phyloP scores from a whole-genome alignment of 2,329 filamentous ascomycete species.

The Paracoccidioides brasiliensis region DNA sequence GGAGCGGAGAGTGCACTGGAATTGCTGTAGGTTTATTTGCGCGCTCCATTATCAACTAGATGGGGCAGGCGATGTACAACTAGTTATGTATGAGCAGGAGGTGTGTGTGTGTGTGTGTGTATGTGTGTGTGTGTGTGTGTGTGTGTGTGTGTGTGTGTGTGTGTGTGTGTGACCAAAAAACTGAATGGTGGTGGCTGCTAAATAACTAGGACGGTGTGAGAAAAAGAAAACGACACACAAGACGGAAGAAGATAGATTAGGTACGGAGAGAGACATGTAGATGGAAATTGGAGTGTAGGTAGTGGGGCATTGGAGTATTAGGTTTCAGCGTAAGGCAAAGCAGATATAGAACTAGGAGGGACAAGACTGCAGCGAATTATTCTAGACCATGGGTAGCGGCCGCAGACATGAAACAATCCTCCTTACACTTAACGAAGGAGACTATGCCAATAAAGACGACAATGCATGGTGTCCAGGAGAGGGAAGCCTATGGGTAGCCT shows the following conservation, averaged over 20 bases:
- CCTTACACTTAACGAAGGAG: neutral
- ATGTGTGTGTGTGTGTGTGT: neutral
- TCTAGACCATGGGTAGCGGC: neutral
- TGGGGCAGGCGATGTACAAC: neutral
- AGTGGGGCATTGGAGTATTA: neutral
- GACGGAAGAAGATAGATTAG: neutral
- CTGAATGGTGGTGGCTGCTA: neutral
- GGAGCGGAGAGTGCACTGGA: slow-evolving; percentile 57
- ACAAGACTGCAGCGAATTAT: neutral
- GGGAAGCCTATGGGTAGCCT: too few relatives aligned
- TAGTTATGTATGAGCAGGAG: neutral
- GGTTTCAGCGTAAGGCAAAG: neutral
- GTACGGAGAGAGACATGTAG: neutral
- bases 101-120: neutral
- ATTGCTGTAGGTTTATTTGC: slow-evolving; percentile 70
- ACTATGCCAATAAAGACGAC: neutral
- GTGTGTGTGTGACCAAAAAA: neutral
- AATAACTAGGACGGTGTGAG: neutral
- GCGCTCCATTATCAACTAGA: slow-evolving; percentile 58
- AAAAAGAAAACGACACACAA: neutral
- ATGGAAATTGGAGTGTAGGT: neutral
- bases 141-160: neutral
- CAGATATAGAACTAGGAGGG: neutral
- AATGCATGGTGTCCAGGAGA: too few relatives aligned
- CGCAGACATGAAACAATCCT: neutral